Base-by-base conservation (phyloP, 1,139 yeast genomes). In the Candida frijolesensis region DNA sequence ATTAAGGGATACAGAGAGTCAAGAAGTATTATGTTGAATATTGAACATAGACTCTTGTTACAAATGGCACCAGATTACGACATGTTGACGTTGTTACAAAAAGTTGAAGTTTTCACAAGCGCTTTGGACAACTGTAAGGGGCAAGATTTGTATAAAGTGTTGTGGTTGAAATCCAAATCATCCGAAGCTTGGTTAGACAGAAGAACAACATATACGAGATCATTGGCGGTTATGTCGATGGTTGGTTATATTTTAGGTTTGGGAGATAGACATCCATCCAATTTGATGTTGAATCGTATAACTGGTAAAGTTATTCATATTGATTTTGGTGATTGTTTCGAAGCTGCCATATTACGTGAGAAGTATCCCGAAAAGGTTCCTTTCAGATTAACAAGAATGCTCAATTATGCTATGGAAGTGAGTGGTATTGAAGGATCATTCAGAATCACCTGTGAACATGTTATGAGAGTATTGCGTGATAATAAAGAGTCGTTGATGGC, bases 21-120 rank as follows among this genome's bases (percentile, higher is more conserved):
- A 10, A 82, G 97, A 54, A 92, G 91, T 73, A 89, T 92, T 46
- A 78, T 92, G 57, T 74, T 94, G 57, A 92, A 92, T 66, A 90
- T 94, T 61, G 99, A 94, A 66, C 97, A 92, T 65, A 80, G 98
- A 57, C 89, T 94, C 51, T 92, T 94, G 96, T 71, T 91, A 38
- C 98, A 94, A 66, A 92, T 94, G 98, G 97, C 98, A 0, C 98
- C 98, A 1, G 97, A 92, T 65, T 95, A 90, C 67, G 99, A 95
- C 60, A 87, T 84, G 55, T 74, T 94, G 63, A 90, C 97, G 0
- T 75, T 92, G 38, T 71, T 95, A 53, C 96, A 95, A 61, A 94
- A 94, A 68, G 95, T 95, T 42, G 99, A 95, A 67, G 97, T 94
- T 0, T 95, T 95, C 71, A 90, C 97, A 0, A 91, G 94, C 61